These are phyloP conservation scores for Beauveria brongniartii DNA, from an alignment of 2,329 filamentous ascomycete genomes.

Conservation along the genomic window DNA sequence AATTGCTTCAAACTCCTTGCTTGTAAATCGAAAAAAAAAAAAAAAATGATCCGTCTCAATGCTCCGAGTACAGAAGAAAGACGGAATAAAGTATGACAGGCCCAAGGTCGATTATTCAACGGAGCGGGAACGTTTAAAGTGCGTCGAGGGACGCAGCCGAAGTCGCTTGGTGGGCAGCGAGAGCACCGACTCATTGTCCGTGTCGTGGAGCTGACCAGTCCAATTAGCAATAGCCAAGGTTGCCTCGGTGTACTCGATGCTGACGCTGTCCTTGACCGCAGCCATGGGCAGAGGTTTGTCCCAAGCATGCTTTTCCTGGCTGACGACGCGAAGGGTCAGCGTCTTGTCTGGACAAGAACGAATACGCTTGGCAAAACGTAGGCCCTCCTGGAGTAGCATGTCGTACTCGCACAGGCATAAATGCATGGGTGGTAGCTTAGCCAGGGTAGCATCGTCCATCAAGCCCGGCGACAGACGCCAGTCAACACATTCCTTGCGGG, in stretches of 20 bases:
- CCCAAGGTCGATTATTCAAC: background rate
- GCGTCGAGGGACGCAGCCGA: constrained; percentile 19
- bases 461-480: constrained; percentile 51
- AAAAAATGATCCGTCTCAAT: background rate
- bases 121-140: constrained; percentile 6
- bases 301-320: constrained; percentile 40
- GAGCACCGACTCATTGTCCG: constrained; percentile 26
- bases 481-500: constrained; percentile 37
- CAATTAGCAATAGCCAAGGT: constrained; percentile 33
- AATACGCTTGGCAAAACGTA: constrained; percentile 53
- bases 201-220: constrained; percentile 31
- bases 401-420: constrained; percentile 57
- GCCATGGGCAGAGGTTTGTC: constrained; percentile 37
- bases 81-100: background rate
- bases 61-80: background rate
- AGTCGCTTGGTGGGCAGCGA: constrained; percentile 27
- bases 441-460: constrained; percentile 44
- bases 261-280: constrained; percentile 34
- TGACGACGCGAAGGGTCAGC: constrained; percentile 34
- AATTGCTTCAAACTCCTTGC: background rate
- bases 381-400: constrained; percentile 54
- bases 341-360: constrained; percentile 20
- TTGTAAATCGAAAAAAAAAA: background rate
- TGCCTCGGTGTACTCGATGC: constrained; percentile 38
- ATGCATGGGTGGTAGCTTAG: constrained; percentile 45